Base-by-base conservation (phyloP, 2,329 filamentous ascomycete species). In the Diaporthe eres region DNA sequence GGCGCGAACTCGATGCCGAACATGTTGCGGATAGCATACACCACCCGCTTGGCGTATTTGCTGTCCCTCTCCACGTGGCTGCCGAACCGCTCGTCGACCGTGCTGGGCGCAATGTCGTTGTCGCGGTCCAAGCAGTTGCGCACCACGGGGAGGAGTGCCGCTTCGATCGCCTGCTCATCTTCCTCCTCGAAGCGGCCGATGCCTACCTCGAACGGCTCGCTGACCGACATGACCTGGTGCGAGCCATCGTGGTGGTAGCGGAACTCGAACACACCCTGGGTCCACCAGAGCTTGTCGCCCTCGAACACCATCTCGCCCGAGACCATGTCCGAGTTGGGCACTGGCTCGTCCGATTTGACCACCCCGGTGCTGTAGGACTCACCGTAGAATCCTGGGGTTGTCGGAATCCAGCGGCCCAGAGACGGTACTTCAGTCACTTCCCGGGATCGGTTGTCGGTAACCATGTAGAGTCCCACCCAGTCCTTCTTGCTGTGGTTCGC, bases 241-340 rank as follows among this genome's bases (percentile, higher is more conserved):
- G 94, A 94, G 74, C 95, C 95, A 79, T 95, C 93, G 84, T 99
- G 97, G 85, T 99, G 97, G 85, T 98, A 98, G 55, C 97, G 92
- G 87, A 99, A 97, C 82, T 99, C 97, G 81, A 98, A 99, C 4
- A 97, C 94, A 73, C 97, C 97, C 77, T 96, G 94, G 0, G 94
- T 98, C 97, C 97, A 99, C 93, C 95, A 99, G 3, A 98, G 90
- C 85, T 98, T 98, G 86, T 98, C 96, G 65, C 97, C 96, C 13
- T 92, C 88, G 82, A 99, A 98, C 17, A 95, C 85, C 81, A 98
- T 93, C 82, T 98, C 95, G 58, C 97, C 97, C 17, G 90, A 89
- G 5, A 95, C 90, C 78, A 92, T 88, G 75, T 94, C 89, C 1
- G 80, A 87, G 86, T 78, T 85, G 78, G 87, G 82, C 0, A 92